A percentile compares a stretch with the other conserved stretches of the same genome.
These are phyloP conservation scores for Phytophthora hibernalis DNA, from an alignment of 352 stramenopile species.

Conservation along the genomic window DNA sequence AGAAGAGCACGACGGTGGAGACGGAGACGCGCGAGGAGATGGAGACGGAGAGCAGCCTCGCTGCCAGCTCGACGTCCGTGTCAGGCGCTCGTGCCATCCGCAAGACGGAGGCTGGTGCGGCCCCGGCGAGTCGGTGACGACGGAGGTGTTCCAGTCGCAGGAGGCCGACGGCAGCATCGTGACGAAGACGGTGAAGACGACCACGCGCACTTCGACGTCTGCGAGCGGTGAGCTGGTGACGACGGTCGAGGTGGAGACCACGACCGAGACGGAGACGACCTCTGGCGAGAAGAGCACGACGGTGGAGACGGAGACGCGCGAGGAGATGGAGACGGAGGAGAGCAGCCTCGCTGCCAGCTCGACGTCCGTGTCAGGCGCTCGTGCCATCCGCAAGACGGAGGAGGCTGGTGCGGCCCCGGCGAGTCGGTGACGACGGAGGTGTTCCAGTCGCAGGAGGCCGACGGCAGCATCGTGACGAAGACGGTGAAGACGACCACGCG, in stretches of 20 bases:
- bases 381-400: not conserved
- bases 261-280: conserved; percentile 16
- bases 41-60: not conserved
- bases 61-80: not conserved
- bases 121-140: conserved; percentile 8
- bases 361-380: not conserved
- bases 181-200: conserved; percentile 20
- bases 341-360: conserved; percentile 4
- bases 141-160: conserved; percentile 16
- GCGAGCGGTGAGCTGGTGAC: not conserved
- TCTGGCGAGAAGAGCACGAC: conserved; percentile 12
- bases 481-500: conserved; percentile 20
- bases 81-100: not conserved
- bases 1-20: not conserved
- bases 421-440: conserved; percentile 32
- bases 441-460: conserved; percentile 25
- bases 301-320: conserved; percentile 17
- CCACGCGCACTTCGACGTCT: conserved; percentile 1
- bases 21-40: not conserved
- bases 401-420: not conserved
- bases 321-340: conserved; percentile 13
- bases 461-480: conserved; percentile 27
- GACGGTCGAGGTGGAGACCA: conserved; percentile 20
- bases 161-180: conserved; percentile 15
- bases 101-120: not conserved